These are phyloP conservation scores for Botrytis deweyae DNA, from an alignment of 2,329 filamentous ascomycete genomes.

Conservation along the genomic window DNA sequence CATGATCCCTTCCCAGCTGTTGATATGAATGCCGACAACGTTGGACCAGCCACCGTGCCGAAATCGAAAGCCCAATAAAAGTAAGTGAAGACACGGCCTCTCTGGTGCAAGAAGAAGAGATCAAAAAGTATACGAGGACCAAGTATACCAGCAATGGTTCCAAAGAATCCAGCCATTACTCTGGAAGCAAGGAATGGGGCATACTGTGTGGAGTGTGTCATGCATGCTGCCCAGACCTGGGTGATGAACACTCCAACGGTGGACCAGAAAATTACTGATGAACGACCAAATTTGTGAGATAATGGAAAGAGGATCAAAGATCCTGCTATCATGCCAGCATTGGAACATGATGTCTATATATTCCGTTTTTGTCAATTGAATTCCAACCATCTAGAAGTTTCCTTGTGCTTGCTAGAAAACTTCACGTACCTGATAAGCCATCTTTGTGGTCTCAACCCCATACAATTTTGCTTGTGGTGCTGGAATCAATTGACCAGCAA, in stretches of 20 bases:
- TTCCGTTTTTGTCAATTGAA: background rate
- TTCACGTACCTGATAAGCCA: slow-evolving; percentile 25
- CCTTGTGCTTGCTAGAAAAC: background rate
- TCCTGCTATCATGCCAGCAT: slow-evolving; percentile 43
- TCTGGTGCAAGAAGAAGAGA: slow-evolving; percentile 46
- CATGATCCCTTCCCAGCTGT: slow-evolving; percentile 38
- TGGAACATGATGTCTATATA: slow-evolving; percentile 40
- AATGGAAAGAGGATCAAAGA: slow-evolving; percentile 43
- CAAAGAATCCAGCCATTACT: slow-evolving; percentile 44
- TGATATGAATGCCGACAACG: slow-evolving; percentile 44
- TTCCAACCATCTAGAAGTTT: background rate
- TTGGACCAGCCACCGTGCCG: slow-evolving; percentile 42
- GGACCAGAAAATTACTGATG: slow-evolving; percentile 44
- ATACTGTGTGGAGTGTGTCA: slow-evolving; percentile 41
- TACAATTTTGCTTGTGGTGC: slow-evolving; percentile 26
- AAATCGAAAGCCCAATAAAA: slow-evolving; percentile 42
- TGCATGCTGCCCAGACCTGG: slow-evolving; percentile 35
- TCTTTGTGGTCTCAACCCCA: slow-evolving; percentile 21
- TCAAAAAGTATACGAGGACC: slow-evolving; percentile 45
- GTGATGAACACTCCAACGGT: slow-evolving; percentile 37
- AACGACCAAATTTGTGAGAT: slow-evolving; percentile 41
- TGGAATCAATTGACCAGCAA: slow-evolving; percentile 24
- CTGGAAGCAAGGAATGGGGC: slow-evolving; percentile 37
- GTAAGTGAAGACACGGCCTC: slow-evolving; percentile 43
- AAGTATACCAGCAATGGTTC: slow-evolving; percentile 42